Conservation (phyloP, 805 yeast species). For the Lipomyces yamadae region DNA sequence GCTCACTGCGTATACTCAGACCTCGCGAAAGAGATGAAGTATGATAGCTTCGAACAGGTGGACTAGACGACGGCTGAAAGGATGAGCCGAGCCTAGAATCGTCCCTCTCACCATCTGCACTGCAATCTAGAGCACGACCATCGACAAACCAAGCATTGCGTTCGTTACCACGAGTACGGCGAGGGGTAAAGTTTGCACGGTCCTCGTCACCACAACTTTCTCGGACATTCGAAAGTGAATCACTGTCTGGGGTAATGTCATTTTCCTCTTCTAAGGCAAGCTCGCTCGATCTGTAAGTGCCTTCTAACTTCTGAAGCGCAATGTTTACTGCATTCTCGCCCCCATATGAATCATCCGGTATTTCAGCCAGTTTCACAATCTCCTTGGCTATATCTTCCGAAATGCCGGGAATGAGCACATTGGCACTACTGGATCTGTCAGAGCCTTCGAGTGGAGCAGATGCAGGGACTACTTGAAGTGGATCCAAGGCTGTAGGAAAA, state of each 20-base stretch:
- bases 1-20: background rate
- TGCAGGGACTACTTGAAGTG: background rate
- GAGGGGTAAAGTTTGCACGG: slow-evolving; percentile 2
- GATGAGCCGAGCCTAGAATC: background rate
- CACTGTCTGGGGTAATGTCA: slow-evolving; percentile 15
- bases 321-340: slow-evolving; percentile 51
- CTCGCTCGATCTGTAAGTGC: slow-evolving; percentile 48
- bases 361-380: slow-evolving; percentile 74
- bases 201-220: background rate
- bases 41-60: background rate
- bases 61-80: background rate
- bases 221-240: background rate
- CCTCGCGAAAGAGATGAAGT: background rate
- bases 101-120: background rate
- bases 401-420: slow-evolving; percentile 33
- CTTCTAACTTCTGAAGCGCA: slow-evolving; percentile 81
- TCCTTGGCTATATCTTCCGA: slow-evolving; percentile 32
- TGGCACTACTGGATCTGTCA: background rate
- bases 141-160: slow-evolving; percentile 30
- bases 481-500: background rate
- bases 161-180: slow-evolving; percentile 11
- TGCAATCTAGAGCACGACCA: background rate
- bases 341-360: slow-evolving; percentile 72
- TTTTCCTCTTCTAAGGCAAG: slow-evolving; percentile 17
- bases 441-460: background rate